These are phyloP conservation scores for Arthromyces matolae DNA, from an alignment of 768 basidiomycete genomes.

Conservation along the genomic window DNA sequence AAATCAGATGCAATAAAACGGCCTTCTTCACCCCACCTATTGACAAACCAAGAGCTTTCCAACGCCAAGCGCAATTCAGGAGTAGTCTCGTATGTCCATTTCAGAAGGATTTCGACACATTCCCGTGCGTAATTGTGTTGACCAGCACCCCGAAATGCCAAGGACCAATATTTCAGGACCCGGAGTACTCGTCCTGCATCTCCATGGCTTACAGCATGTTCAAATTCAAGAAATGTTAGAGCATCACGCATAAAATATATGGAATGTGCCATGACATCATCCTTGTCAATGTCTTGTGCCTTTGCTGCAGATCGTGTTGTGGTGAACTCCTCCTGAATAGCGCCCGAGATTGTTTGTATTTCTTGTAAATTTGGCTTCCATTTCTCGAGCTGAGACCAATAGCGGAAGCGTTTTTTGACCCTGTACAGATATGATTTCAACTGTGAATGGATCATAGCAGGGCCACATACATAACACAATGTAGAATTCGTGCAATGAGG, in stretches of 20 bases:
- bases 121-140: constrained; percentile 32
- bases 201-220: constrained; percentile 26
- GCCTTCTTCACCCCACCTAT: constrained; percentile 22
- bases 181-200: constrained; percentile 27
- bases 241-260: constrained; percentile 29
- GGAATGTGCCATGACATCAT: constrained; percentile 13
- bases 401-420: background rate
- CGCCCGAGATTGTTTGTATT: background rate
- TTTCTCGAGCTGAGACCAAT: background rate
- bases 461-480: constrained; percentile 20
- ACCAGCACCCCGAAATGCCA: constrained; percentile 27
- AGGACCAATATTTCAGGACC: constrained; percentile 23
- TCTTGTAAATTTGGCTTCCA: background rate
- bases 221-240: constrained; percentile 24
- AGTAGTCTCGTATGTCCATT: background rate
- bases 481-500: constrained; percentile 24
- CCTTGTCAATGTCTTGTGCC: background rate
- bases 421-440: background rate
- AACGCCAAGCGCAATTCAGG: background rate
- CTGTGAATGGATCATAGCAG: background rate
- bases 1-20: constrained; percentile 25
- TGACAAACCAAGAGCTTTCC: constrained; percentile 26
- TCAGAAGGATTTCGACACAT: constrained; percentile 13
- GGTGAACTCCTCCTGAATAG: background rate
- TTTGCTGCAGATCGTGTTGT: background rate